A percentile compares a stretch with the other conserved stretches of the same genome.
phyloP scores from a whole-genome alignment of 495 filamentous ascomycete species.

The Penicillium turbatum region DNA sequence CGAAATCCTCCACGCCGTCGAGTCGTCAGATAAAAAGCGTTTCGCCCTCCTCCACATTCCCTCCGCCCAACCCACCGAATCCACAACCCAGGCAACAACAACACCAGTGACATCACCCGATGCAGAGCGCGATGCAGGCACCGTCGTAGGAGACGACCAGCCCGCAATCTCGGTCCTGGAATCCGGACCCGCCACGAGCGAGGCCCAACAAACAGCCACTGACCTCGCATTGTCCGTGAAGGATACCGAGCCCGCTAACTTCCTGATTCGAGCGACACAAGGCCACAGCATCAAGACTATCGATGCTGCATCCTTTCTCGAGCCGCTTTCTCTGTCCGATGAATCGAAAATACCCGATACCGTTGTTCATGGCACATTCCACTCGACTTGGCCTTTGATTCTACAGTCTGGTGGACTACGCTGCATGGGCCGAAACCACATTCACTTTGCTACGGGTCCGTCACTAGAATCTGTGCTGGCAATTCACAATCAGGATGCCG shows the following conservation, averaged over 20 bases:
- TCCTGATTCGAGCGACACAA: constrained; percentile 90
- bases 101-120: constrained; percentile 10
- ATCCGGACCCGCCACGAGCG: constrained; percentile 15
- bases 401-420: constrained; percentile 67
- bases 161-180: constrained; percentile 9
- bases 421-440: constrained; percentile 76
- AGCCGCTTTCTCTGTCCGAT: constrained; percentile 51
- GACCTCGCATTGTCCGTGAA: constrained; percentile 28
- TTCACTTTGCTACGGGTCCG: constrained; percentile 76
- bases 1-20: constrained; percentile 69
- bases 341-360: constrained; percentile 51
- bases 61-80: constrained; percentile 19
- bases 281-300: constrained; percentile 68
- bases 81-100: constrained; percentile 14
- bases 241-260: constrained; percentile 56
- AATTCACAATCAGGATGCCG: constrained; percentile 14
- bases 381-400: constrained; percentile 69
- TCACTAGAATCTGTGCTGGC: constrained; percentile 39
- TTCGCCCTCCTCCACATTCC: constrained; percentile 60
- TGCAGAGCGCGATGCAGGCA: constrained; percentile 10
- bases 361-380: constrained; percentile 86
- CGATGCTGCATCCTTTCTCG: constrained; percentile 62
- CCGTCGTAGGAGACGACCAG: constrained; percentile 6
- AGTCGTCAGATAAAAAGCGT: constrained; percentile 81
- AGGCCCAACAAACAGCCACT: constrained; percentile 26